Base-by-base conservation (phyloP, 805 yeast genomes). In the Kuraishia cidri region DNA sequence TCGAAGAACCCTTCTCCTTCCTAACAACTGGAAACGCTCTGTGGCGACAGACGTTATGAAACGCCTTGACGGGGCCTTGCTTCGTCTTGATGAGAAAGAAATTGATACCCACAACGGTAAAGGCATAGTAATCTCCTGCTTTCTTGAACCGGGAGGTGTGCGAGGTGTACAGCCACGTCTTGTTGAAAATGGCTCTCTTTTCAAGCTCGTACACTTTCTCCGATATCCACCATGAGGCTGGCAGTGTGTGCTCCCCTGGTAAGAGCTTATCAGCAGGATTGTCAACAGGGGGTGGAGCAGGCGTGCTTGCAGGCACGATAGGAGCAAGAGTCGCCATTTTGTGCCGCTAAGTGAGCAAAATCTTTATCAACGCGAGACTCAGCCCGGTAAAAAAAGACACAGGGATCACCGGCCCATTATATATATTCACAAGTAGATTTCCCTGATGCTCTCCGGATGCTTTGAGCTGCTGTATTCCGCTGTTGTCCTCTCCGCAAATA, bases 221-320 rank as follows among this genome's bases (percentile, higher is more conserved):
- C 9, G 76, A 69, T 12, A 71, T 69, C 79, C 78, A 74, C 79
- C 79, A 74, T 13, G 77, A 68, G 7, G 79, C 75, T 19, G 80
- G 80, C 30, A 74, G 58, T 1, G 80, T 74, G 51, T 73, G 74
- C 36, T 56, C 56, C 19, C 65, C 64, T 17, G 62, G 63, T 26
- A 54, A 38, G 24, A 53, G 37, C 29, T 44, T 48, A 14, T 49
- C 61, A 13, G 40, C 47, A 20, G 45, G 41, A 9, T 37, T 39
- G 31, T 46, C 54, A 20, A 38, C 44, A 16, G 58, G 57, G 29
- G 51, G 50, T 4, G 51, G 43, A 17, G 50, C 43, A 11, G 54
- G 43, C 26, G 41, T 46, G 15, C 48, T 49, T 15, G 31, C 5
- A 7, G n/a, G 12, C n/a, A 8, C 24, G n/a, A 22, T 12, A 17